A percentile compares a stretch with the other conserved stretches of the same genome.
Conservation (phyloP, 108 stramenopile genomes). For the Cyclotella cryptica region DNA sequence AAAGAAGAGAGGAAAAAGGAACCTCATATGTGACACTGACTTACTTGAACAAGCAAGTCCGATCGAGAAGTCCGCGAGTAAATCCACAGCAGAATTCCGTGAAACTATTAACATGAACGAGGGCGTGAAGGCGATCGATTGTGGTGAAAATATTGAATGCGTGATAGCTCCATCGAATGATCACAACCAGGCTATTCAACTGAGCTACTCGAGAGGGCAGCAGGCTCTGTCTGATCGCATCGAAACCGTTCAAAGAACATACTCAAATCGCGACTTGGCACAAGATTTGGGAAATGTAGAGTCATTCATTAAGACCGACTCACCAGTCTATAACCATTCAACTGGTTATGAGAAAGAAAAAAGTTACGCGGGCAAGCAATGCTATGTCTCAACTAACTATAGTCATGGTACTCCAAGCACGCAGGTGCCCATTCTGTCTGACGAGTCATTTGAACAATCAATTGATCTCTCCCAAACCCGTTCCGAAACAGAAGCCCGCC, state of each 20-base stretch:
- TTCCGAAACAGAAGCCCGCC: constrained; percentile 14
- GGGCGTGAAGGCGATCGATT: too few relatives aligned
- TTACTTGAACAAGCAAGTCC: too few relatives aligned
- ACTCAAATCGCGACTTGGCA: too few relatives aligned
- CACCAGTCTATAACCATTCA: too few relatives aligned
- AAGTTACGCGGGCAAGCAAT: too few relatives aligned
- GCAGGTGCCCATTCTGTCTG: neutral
- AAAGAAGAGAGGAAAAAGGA: constrained; percentile 39
- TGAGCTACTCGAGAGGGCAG: too few relatives aligned
- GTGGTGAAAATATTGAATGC: too few relatives aligned
- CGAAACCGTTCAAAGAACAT: too few relatives aligned
- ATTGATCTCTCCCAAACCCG: neutral
- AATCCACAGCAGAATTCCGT: neutral
- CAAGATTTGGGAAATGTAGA: too few relatives aligned
- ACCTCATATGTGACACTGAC: constrained; percentile 3
- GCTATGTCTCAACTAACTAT: neutral
- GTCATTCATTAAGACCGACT: too few relatives aligned
- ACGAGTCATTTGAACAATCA: neutral
- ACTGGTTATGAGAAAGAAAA: neutral
- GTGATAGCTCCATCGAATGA: too few relatives aligned
- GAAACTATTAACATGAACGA: neutral
- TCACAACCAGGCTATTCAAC: neutral
- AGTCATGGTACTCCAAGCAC: neutral
- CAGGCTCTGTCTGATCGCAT: too few relatives aligned
- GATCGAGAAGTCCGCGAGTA: neutral